Evolutionary conservation across 2,329 filamentous ascomycete species (phyloP), one percentile per base, ranked within the genome.

Genomic region (Ascochyta lentis): DNA sequence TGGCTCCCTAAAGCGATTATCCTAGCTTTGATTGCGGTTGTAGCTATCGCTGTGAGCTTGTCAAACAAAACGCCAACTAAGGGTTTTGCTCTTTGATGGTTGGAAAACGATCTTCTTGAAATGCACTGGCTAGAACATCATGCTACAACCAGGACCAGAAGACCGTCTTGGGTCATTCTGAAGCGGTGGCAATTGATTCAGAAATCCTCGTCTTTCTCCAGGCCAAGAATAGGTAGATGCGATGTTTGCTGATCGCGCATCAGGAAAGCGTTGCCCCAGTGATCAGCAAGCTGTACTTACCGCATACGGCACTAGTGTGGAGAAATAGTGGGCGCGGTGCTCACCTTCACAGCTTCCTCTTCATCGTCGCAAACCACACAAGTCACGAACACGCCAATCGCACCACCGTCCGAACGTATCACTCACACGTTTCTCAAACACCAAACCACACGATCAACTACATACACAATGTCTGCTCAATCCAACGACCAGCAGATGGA

Each of bases 401-500:
- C 61, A 57, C 50, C 31, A 26, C 33, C 50, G 41, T 41, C 45
- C 38, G 26, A 51, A 22, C 57, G 34, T 27, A 56, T 56, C 60
- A 56, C 59, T 60, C 59, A 55, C 59, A 60, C 42, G 31, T 29
- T 22, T 47, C 31, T 22, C 44, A 26, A 41, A 46, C 29, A 23
- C 38, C 48, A 54, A 46, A 42, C 42, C 13, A 35, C 19, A 58
- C 56, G 38, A 31, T 35, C 27, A 39, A 34, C 35, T 54, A 53
- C 54, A 53, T 52, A 54, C 48, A 61, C 49, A 37, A 74, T 76
- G 73, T 68, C 71, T 55, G 71, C 71, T 41, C 70, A 71, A 56
- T 52, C 64, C 29, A 63, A 69, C 44, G 67, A 75, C 59, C 71
- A 75, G 60, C 65, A 72, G 53, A 76, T 75, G 73, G 71, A 73